Evolutionary conservation across 345 rosid genomes (phyloP), one percentile per base, ranked within the genome.

Genomic region (Orychophragmus violaceus): DNA sequence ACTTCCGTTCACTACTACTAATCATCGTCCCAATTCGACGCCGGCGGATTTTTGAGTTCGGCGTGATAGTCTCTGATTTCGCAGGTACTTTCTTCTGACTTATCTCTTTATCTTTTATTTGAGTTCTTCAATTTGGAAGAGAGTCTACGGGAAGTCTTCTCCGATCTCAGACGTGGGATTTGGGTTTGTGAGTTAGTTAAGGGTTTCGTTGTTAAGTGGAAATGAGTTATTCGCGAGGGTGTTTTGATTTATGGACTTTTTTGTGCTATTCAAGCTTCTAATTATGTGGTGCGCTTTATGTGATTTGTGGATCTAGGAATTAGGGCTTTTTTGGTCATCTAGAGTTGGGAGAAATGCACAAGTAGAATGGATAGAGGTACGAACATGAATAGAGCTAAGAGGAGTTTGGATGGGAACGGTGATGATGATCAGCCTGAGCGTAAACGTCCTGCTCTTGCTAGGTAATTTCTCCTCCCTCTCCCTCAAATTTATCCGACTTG

Each of bases 371-470:
- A 81, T 58, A 86, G 91, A 71, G 78, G 82, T 58, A 82, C 81
- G 82, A 79, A 76, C 56, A 80, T 5, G 80, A 79, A 76, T 59
- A 78, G 89, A 75, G 83, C 86, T 4, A 87, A 87, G 73, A 77
- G 93, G 74, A 76, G 28, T 67, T 75, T 80, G 58, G 93, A 87
- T 42, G 85, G 78, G 23, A 83, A 72, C 27, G 18, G 11, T 16
- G 93, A 79, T 22, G 89, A 81, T 13, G 80, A 78, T 36, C 84
- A 82, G 62, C 87, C 93, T 12, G 93, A 82, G 53, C 68, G 83
- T n/a, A 87, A 87, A 21, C 87, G 89, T 10, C 93, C 93, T 28
- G 89, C 93, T 82, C 74, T 87, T 64, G 86, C 89, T 70, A 84
- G 87, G 92, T 86, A 29, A 16, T 35, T 54, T 48, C 61, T 35